Conservation (phyloP, 192 early-diverging fungal genomes). For the Chytriomyces confervae region DNA sequence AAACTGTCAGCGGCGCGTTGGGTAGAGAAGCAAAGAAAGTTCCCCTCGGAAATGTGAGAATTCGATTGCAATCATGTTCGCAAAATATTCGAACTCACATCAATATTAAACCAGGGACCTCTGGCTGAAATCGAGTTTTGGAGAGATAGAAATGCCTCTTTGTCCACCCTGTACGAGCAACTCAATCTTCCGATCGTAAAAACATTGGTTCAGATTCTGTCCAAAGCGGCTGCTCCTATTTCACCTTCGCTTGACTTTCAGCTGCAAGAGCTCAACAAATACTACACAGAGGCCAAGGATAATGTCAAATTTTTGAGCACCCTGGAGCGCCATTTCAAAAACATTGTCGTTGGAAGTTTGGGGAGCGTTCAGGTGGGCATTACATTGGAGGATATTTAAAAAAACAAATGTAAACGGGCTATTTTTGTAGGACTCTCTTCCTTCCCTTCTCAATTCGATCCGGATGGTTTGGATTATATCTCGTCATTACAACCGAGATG, state of each 20-base stretch:
- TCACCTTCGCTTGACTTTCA: constrained; percentile 62
- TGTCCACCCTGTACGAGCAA: constrained; percentile 65
- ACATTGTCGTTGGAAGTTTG: constrained; percentile 60
- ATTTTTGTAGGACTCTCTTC: constrained; percentile 54
- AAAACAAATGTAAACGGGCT: background rate
- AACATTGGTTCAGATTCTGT: constrained; percentile 57
- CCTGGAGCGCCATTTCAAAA: constrained; percentile 69
- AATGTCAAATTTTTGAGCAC: constrained; percentile 71
- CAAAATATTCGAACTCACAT: constrained; percentile 5
- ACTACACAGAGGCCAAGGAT: constrained; percentile 69
- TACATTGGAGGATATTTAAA: background rate
- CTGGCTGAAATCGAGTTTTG: constrained; percentile 69
- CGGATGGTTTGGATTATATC: constrained; percentile 76
- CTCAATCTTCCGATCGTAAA: constrained; percentile 65
- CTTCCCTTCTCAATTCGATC: constrained; percentile 64
- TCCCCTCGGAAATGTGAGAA: constrained; percentile 55
- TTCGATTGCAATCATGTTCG: background rate
- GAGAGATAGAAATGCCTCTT: constrained; percentile 61
- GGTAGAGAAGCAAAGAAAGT: constrained; percentile 57
- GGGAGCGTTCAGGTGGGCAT: constrained; percentile 50
- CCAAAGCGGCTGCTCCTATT: constrained; percentile 46
- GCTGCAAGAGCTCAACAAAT: constrained; percentile 61
- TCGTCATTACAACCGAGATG: constrained; percentile 69
- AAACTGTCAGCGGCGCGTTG: constrained; percentile 55
- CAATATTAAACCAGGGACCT: constrained; percentile 53